phyloP scores from a whole-genome alignment of 805 yeast genomes.

The Teunomyces funiuensis region DNA sequence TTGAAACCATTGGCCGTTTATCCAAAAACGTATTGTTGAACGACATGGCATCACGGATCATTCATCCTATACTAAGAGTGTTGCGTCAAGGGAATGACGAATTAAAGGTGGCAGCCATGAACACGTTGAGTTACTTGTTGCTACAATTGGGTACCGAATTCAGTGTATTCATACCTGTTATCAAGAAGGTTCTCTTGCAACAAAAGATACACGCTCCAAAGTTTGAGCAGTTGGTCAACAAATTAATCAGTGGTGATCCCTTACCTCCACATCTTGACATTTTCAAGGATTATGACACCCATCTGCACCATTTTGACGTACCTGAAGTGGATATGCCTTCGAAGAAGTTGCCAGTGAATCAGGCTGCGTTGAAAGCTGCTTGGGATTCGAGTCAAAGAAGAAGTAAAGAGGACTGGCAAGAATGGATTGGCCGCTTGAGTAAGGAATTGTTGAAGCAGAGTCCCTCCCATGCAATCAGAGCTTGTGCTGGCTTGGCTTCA shows the following conservation, averaged over 20 bases:
- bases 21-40: conserved; percentile 69
- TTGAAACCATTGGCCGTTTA: conserved; percentile 79
- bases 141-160: conserved; percentile 84
- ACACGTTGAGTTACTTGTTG: conserved; percentile 73
- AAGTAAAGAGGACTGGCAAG: conserved; percentile 96
- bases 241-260: conserved; percentile 80
- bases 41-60: conserved; percentile 87
- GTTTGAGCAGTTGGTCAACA: conserved; percentile 79
- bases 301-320: conserved; percentile 45
- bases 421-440: conserved; percentile 88
- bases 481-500: conserved; percentile 86
- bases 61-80: conserved; percentile 81
- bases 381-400: conserved; percentile 92
- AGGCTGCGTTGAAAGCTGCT: conserved; percentile 65
- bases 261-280: conserved; percentile 74
- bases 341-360: conserved; percentile 71
- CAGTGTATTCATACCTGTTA: conserved; percentile 80
- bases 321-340: conserved; percentile 66
- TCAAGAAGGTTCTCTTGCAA: conserved; percentile 62
- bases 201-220: conserved; percentile 67
- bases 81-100: conserved; percentile 56
- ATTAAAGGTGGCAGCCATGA: conserved; percentile 63
- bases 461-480: conserved; percentile 91
- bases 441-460: conserved; percentile 86
- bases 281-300: conserved; percentile 56